Evolutionary conservation across 1,284 basidiomycete species (phyloP).

Genomic region (Leccinum pachyderme): DNA sequence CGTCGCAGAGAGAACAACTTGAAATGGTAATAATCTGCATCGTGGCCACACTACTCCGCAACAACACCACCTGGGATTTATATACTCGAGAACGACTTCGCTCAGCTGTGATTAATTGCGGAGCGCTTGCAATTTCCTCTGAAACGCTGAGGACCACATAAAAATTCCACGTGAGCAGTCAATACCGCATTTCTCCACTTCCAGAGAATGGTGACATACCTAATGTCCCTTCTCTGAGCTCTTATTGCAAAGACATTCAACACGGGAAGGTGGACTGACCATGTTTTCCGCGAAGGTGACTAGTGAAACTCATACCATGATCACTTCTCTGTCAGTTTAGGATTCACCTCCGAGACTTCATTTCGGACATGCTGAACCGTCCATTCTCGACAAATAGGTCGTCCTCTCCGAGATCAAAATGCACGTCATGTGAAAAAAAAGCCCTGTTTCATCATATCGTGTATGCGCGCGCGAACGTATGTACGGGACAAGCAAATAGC

Average conservation of each 20-base stretch:
- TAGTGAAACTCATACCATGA: neutral
- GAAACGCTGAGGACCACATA: neutral
- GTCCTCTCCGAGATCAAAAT: neutral
- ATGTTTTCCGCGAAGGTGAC: neutral
- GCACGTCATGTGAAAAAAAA: neutral
- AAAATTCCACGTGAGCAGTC: neutral
- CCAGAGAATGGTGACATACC: neutral
- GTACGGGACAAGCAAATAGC: neutral
- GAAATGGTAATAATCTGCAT: neutral
- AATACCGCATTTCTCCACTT: neutral
- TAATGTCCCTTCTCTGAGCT: neutral
- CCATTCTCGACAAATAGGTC: neutral
- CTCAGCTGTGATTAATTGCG: neutral
- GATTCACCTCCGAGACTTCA: neutral
- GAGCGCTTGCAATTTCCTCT: neutral
- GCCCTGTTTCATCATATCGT: slow-evolving; percentile 17
- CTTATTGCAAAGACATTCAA: neutral
- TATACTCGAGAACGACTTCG: neutral
- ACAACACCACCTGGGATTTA: neutral
- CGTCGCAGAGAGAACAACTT: neutral
- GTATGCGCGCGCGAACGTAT: slow-evolving; percentile 1
- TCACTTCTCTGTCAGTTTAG: neutral
- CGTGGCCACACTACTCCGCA: neutral
- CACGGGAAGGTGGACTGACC: neutral
- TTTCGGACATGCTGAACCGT: neutral